These are phyloP conservation scores for Plectosphaerella cucumerina DNA, from an alignment of 2,329 filamentous ascomycete species.

Conservation along the genomic window DNA sequence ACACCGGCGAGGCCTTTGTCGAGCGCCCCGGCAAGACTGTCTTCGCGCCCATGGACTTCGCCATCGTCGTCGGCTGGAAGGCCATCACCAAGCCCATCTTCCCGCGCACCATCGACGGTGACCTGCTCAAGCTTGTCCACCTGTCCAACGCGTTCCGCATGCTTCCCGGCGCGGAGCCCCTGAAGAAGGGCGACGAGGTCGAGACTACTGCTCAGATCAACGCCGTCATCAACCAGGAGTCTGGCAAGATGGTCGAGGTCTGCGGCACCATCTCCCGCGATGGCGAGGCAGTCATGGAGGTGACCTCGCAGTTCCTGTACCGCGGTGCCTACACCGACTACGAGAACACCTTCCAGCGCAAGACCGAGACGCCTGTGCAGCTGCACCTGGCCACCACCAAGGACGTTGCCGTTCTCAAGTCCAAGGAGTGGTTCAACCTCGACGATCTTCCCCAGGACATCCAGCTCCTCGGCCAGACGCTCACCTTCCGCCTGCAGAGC, in stretches of 20 bases:
- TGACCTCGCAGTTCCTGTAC: conserved; percentile 97
- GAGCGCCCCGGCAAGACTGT: conserved; percentile 92
- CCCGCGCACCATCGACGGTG: conserved; percentile 91
- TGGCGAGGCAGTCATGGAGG: conserved; percentile 88
- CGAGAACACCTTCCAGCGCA: conserved; percentile 98
- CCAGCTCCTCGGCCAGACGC: conserved; percentile 85
- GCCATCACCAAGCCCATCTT: conserved; percentile 99
- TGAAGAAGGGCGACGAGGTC: conserved; percentile 93
- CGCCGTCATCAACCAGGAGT: conserved; percentile 95
- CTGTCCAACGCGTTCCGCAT: conserved; percentile 97
- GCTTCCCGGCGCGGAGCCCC: conserved; percentile 88
- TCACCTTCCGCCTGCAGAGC: conserved; percentile 93
- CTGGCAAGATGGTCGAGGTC: conserved; percentile 99
- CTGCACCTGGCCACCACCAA: conserved; percentile 81
- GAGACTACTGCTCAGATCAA: conserved; percentile 95
- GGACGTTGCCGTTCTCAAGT: conserved; percentile 89
- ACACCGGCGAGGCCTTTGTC: conserved; percentile 95
- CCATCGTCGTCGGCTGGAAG: conserved; percentile 98
- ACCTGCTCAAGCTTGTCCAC: conserved; percentile 93
- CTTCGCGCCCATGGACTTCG: conserved; percentile 97
- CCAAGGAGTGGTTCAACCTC: conserved; percentile 96
- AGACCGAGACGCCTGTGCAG: conserved; percentile 92
- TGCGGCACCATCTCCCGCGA: conserved; percentile 90
- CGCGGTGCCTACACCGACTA: conserved; percentile 88
- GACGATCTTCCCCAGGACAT: conserved; percentile 67